Percentiles rank a stretch among this genome's conserved stretches.
Conservation (phyloP, 345 rosid species). For the Euphorbia lathyris region DNA sequence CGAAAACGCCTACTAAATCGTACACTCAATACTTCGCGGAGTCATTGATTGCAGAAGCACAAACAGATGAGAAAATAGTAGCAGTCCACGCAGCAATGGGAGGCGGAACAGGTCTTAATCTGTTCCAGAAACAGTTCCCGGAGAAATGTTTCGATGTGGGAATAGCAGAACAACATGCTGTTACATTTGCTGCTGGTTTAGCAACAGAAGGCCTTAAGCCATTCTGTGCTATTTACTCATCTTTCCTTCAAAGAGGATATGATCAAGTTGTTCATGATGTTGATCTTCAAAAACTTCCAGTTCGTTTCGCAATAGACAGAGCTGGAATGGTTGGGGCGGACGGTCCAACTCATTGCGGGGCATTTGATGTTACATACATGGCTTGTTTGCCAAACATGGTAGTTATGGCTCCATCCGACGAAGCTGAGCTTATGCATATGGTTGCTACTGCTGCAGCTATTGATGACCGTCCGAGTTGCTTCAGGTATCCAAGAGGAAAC, state of each 20-base stretch:
- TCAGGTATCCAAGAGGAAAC: slow-evolving; percentile 72
- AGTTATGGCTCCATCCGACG: slow-evolving; percentile 77
- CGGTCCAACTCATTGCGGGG: slow-evolving; percentile 71
- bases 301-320: slow-evolving; percentile 59
- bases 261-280: slow-evolving; percentile 66
- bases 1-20: slow-evolving; percentile 39
- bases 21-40: slow-evolving; percentile 40
- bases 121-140: slow-evolving; percentile 59
- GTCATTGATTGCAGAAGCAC: slow-evolving; percentile 45
- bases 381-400: slow-evolving; percentile 79
- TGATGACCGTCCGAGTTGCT: slow-evolving; percentile 79
- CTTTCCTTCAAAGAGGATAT: slow-evolving; percentile 68
- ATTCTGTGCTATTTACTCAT: slow-evolving; percentile 70
- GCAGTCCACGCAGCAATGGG: slow-evolving; percentile 62
- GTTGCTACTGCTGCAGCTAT: slow-evolving; percentile 73
- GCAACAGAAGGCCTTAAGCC: slow-evolving; percentile 77
- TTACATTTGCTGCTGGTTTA: slow-evolving; percentile 75
- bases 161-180: slow-evolving; percentile 25
- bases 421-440: slow-evolving; percentile 71
- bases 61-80: slow-evolving; percentile 37
- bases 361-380: slow-evolving; percentile 63
- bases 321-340: slow-evolving; percentile 78
- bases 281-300: slow-evolving; percentile 68
- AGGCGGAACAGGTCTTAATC: slow-evolving; percentile 65
- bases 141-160: slow-evolving; percentile 72